These are phyloP conservation scores for Metschnikowia noctiluminum DNA, from an alignment of 805 yeast species.

Conservation along the genomic window DNA sequence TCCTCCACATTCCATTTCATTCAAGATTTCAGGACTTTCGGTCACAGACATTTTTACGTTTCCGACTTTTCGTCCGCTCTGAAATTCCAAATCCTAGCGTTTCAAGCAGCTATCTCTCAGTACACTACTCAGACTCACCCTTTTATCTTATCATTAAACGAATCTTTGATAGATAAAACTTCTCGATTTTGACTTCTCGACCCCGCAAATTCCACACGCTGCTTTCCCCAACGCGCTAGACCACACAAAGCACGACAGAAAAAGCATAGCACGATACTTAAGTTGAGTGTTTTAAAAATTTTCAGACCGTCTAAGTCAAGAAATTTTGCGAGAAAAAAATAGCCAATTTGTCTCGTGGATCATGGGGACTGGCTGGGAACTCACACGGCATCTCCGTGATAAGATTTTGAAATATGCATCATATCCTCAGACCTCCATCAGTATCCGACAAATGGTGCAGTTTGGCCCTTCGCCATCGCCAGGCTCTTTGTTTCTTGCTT, in stretches of 20 bases:
- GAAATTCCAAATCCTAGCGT: too few relatives aligned
- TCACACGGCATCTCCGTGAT: conserved; percentile 48
- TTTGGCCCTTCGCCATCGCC: conserved; percentile 78
- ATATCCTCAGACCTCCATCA: conserved; percentile 79
- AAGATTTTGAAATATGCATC: conserved; percentile 63
- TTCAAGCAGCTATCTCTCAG: too few relatives aligned
- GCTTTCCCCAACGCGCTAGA: neutral
- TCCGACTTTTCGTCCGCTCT: too few relatives aligned
- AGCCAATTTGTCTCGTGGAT: neutral
- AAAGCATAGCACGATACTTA: too few relatives aligned
- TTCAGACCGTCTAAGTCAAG: too few relatives aligned
- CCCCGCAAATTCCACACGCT: neutral
- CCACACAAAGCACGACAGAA: too few relatives aligned
- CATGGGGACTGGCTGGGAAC: conserved; percentile 49
- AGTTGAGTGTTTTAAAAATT: too few relatives aligned
- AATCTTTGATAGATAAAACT: too few relatives aligned
- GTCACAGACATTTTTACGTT: too few relatives aligned
- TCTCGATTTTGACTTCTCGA: neutral
- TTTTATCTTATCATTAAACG: too few relatives aligned
- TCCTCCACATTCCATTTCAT: neutral
- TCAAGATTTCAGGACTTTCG: neutral
- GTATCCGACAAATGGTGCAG: conserved; percentile 86
- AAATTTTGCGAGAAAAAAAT: neutral
- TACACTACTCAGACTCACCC: too few relatives aligned
- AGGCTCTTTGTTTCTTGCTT: conserved; percentile 77